These are phyloP conservation scores for Melampsora occidentalis DNA, from an alignment of 1,284 basidiomycete genomes.

Conservation along the genomic window DNA sequence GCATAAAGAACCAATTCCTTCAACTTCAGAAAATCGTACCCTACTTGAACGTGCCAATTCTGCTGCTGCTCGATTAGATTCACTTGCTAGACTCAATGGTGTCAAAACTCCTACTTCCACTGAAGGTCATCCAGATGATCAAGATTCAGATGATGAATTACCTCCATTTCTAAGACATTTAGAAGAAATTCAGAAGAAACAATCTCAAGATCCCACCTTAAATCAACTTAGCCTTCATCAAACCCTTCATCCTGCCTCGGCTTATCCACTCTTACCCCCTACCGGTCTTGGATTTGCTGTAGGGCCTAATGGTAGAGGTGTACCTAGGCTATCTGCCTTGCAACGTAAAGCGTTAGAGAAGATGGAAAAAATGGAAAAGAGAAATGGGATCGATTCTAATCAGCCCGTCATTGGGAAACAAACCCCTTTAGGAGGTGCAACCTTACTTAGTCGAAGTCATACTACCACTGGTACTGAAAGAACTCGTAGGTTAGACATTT, in stretches of 20 bases:
- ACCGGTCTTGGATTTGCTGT: conserved; percentile 26
- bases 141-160: conserved; percentile 3
- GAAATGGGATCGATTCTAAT: not conserved
- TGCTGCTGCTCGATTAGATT: conserved; percentile 33
- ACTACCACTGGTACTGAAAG: conserved; percentile 38
- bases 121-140: not conserved
- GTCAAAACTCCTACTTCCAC: not conserved
- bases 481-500: not conserved
- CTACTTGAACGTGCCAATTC: conserved; percentile 36
- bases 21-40: conserved; percentile 5
- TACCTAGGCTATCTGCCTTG: conserved; percentile 33
- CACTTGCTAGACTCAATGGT: conserved; percentile 33
- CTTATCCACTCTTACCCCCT: conserved; percentile 14
- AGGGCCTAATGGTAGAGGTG: conserved; percentile 35
- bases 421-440: conserved; percentile 3
- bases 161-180: conserved; percentile 31
- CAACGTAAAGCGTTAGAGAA: conserved; percentile 41
- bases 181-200: conserved; percentile 32
- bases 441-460: conserved; percentile 31
- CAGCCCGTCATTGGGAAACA: not conserved
- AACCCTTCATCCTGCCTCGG: not conserved
- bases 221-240: not conserved
- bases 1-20: not conserved
- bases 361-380: conserved; percentile 10
- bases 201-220: not conserved